Conservation (phyloP, 2,329 filamentous ascomycete genomes). For the Chrysosporium keratinophilum region DNA sequence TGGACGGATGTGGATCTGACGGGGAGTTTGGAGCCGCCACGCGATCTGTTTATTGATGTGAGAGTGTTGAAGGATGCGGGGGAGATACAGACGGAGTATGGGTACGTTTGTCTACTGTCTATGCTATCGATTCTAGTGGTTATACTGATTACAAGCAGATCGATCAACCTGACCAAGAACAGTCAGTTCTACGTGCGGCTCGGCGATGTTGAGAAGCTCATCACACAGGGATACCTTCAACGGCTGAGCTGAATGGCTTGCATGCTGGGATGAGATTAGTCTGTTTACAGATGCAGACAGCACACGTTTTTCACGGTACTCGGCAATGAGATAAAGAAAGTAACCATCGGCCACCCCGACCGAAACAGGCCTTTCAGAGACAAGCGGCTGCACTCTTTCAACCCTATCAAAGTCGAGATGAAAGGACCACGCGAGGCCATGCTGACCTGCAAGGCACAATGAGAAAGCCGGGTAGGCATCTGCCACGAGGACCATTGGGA, state of each 20-base stretch:
- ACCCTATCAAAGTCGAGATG: too few species aligned
- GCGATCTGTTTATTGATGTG: conserved; percentile 93
- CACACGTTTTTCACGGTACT: not conserved
- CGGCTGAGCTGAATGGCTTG: conserved; percentile 57
- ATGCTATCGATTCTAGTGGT: conserved; percentile 15
- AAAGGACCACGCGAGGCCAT: too few species aligned
- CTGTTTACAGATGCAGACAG: not conserved
- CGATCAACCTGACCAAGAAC: conserved; percentile 94
- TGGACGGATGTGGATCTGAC: conserved; percentile 98
- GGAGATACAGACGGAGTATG: conserved; percentile 98
- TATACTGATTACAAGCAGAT: conserved; percentile 42
- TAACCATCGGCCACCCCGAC: too few species aligned
- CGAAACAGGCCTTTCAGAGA: too few species aligned
- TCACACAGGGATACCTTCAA: conserved; percentile 89
- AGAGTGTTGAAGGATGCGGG: conserved; percentile 91
- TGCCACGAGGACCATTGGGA: too few species aligned
- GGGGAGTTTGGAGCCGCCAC: conserved; percentile 84
- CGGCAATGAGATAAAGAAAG: not conserved
- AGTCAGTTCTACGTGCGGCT: conserved; percentile 96
- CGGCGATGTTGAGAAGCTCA: conserved; percentile 87
- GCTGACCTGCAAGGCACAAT: too few species aligned
- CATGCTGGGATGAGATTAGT: not conserved
- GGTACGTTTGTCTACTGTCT: conserved; percentile 46
- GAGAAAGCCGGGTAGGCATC: too few species aligned
- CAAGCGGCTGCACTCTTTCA: too few species aligned